These are phyloP conservation scores for Mycena olivaceomarginata DNA, from an alignment of 768 basidiomycete species.

Conservation along the genomic window DNA sequence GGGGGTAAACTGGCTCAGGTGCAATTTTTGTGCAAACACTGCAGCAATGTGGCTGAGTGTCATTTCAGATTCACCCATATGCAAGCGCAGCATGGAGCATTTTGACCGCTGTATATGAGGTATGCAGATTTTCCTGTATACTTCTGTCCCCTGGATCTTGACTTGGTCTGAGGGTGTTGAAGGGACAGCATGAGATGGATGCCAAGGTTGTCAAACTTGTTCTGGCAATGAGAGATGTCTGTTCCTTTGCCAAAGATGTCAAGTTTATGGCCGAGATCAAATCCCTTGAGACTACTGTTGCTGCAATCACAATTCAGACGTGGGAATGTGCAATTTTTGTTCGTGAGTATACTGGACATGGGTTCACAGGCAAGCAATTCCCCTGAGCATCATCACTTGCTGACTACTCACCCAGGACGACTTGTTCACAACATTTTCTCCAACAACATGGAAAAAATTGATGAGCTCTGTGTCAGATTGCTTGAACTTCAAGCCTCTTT, in stretches of 20 bases:
- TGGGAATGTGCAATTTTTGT: conserved; percentile 60
- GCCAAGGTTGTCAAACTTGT: conserved; percentile 50
- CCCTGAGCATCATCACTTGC: background rate
- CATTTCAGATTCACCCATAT: conserved; percentile 8
- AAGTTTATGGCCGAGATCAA: conserved; percentile 51
- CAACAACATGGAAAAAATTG: background rate
- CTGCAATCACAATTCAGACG: conserved; percentile 53
- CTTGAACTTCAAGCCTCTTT: too few species aligned
- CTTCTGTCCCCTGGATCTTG: too few species aligned
- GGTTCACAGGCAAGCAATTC: conserved; percentile 54
- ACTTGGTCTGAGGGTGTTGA: conserved; percentile 47
- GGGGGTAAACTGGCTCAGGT: conserved; percentile 7
- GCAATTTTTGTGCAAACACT: background rate
- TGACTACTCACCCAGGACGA: background rate
- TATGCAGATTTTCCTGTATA: too few species aligned
- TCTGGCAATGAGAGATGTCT: conserved; percentile 54
- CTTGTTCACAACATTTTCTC: background rate
- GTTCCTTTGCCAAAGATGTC: conserved; percentile 54
- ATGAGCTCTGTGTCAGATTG: too few species aligned
- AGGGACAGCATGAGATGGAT: conserved; percentile 52
- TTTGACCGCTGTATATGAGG: background rate
- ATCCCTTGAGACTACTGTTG: conserved; percentile 51
- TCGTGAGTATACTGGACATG: conserved; percentile 57
- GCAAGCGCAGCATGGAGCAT: background rate
- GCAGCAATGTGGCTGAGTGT: background rate